Evolutionary conservation across 768 basidiomycete species (phyloP), one percentile per base, ranked within the genome.

Genomic region (Lepiota venenata): DNA sequence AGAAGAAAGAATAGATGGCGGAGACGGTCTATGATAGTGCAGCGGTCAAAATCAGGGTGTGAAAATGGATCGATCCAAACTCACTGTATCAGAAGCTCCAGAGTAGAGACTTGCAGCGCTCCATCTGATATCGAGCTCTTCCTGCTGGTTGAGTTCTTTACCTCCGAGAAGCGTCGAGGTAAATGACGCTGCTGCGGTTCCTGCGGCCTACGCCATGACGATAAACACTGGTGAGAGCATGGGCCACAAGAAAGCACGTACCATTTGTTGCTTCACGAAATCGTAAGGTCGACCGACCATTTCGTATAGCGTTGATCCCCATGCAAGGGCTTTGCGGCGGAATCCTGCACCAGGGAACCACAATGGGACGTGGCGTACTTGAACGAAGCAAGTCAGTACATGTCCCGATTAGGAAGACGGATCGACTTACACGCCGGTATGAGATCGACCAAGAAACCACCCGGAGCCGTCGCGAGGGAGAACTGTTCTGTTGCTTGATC

Each of bases 321-420:
- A 87, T 40, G 69, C 69, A 29, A 68, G 71, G 1, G 84, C 85
- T 58, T 69, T 78, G 56, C 60, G 66, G 61, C 79, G 78, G 70
- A 86, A 87, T 4, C 69, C 70, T 22, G 82, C 82, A 20, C 84
- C 84, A 18, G 85, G 85, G 58, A 84, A 74, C 84, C 85, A 87
- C 21, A 71, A 66, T 32, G 85, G 85, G 41, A 85, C 61, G 58
- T 84, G 69, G 45, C 74, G 73, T 60, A 87, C 85, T 87, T 49
- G 8, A 48, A 38, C 27, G 20, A 50, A 55, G 25, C n/a, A n/a
- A n/a, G 48, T 52, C 20, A 55, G 44, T 37, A 50, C 35, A 14
- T 36, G 32, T 43, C 51, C 9, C 29, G 27, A 29, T 39, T 56
- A 47, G 50, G 9, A 47, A 21, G 35, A 43, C 29, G 38, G 56